These are phyloP conservation scores for Puccinia coronata DNA, from an alignment of 1,284 basidiomycete genomes.

Conservation along the genomic window DNA sequence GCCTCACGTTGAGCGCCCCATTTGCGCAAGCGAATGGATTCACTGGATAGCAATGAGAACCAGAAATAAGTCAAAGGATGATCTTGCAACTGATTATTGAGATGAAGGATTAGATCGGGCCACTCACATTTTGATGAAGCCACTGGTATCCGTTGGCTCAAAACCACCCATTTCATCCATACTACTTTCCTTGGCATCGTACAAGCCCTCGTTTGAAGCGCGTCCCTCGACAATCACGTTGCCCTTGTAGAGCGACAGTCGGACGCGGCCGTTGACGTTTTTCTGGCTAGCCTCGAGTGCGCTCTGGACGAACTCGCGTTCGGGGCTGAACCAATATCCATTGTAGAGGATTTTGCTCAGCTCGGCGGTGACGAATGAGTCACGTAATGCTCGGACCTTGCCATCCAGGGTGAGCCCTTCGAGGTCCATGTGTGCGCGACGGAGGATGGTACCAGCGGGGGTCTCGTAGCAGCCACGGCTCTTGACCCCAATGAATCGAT, in stretches of 20 bases:
- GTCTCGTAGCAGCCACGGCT: slow-evolving; percentile 98
- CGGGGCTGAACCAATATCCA: slow-evolving; percentile 84
- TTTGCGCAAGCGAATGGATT: slow-evolving; percentile 46
- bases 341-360: slow-evolving; percentile 93
- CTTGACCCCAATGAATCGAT: slow-evolving; percentile 98
- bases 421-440: slow-evolving; percentile 91
- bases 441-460: slow-evolving; percentile 87
- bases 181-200: slow-evolving; percentile 94
- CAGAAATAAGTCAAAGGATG: neutral
- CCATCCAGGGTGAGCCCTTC: slow-evolving; percentile 97
- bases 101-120: neutral
- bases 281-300: slow-evolving; percentile 88
- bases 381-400: slow-evolving; percentile 89
- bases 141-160: slow-evolving; percentile 79
- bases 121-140: slow-evolving; percentile 47
- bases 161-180: slow-evolving; percentile 99
- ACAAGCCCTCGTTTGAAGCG: slow-evolving; percentile 85
- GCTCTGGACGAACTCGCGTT: slow-evolving; percentile 89
- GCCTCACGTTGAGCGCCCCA: slow-evolving; percentile 49
- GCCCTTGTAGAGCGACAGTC: slow-evolving; percentile 91
- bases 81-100: neutral
- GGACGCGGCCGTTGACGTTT: slow-evolving; percentile 91
- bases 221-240: slow-evolving; percentile 93
- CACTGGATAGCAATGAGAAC: slow-evolving; percentile 15
- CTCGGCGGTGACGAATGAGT: slow-evolving; percentile 90